Base-by-base conservation (phyloP, 2,329 filamentous ascomycete genomes). In the Neopestalotiopsis clavispora region DNA sequence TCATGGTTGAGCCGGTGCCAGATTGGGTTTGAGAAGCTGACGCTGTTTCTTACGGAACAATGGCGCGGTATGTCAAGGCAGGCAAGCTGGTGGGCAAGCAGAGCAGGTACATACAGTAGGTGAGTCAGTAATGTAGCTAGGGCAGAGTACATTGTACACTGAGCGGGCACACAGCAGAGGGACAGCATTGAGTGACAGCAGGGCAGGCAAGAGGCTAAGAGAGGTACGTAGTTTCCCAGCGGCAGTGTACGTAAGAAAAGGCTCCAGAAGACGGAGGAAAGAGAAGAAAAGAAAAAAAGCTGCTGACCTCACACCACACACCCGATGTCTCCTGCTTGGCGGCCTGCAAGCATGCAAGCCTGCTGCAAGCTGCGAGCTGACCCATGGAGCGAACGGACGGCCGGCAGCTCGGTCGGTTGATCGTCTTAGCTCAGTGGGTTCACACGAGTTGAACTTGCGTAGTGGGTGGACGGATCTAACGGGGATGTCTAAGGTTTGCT, bases 11-110 rank as follows among this genome's bases (percentile, higher is more conserved):
- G 34, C 61, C 61, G 42, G 34, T 28, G 20, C 61, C 61, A 52
- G 61, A 64, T 64, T 64, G 61, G 38, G 40, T 64, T 64, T 52
- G 61, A 64, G 38, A 20, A 45, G 61, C 40, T 49, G 6, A 49
- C 61, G 61, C 38, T 45, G 14, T 28, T 59, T 34, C 30, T n/a
- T 61, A 20, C 59, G 30, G 59, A 30, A 40, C 32, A 61, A 13
- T 30, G 49, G 62, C 62, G 28, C 42, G 38, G 40, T 17, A 34
- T 60, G 4, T 6, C 13, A 34, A 60, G 57, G 13, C 12, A 20
- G 17, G 7, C 52, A 28, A 7, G 52, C 52, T 10, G 17, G 17
- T 4, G 7, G 52, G 52, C 17, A 60, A 12, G 23, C 23, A 28
- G 23, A 28, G 23, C 23, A 28, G 23, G 23, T 28, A 28, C 23